Conservation (phyloP, 2,329 filamentous ascomycete species). For the Aspergillus persii region DNA sequence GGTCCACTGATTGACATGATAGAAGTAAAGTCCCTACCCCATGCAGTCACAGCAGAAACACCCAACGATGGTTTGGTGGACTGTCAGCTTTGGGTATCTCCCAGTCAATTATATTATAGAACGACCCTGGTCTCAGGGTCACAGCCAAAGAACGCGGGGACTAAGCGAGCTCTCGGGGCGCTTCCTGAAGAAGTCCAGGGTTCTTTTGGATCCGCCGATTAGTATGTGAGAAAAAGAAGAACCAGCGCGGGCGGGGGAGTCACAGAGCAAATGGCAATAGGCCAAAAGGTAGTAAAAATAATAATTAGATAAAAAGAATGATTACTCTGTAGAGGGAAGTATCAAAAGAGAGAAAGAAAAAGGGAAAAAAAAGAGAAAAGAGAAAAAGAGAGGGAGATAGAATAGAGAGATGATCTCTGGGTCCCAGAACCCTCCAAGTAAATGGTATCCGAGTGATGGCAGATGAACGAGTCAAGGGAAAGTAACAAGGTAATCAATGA, state of each 20-base stretch:
- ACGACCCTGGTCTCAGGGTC: conserved; percentile 1
- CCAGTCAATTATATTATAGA: background rate
- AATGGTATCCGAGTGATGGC: background rate
- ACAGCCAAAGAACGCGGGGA: conserved; percentile 22
- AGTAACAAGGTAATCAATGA: conserved; percentile 5
- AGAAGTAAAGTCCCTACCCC: conserved; percentile 14
- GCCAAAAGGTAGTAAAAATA: background rate
- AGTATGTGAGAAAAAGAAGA: conserved; percentile 13
- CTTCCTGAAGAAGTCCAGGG: conserved; percentile 27
- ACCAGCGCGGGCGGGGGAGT: background rate
- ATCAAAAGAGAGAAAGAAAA: background rate
- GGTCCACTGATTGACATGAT: conserved; percentile 39
- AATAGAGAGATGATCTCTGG: background rate
- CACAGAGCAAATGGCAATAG: background rate
- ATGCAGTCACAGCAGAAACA: conserved; percentile 6
- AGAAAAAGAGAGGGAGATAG: conserved; percentile 7
- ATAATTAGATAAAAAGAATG: background rate
- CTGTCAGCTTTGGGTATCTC: background rate
- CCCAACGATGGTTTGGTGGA: background rate
- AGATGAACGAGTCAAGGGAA: background rate
- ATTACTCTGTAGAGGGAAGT: background rate
- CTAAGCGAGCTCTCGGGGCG: conserved; percentile 27
- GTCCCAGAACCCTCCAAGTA: background rate
- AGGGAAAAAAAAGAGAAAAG: background rate
- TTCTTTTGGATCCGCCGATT: conserved; percentile 19